These are phyloP conservation scores for Vigna trinervia DNA, from an alignment of 306 rosid species.

Conservation along the genomic window DNA sequence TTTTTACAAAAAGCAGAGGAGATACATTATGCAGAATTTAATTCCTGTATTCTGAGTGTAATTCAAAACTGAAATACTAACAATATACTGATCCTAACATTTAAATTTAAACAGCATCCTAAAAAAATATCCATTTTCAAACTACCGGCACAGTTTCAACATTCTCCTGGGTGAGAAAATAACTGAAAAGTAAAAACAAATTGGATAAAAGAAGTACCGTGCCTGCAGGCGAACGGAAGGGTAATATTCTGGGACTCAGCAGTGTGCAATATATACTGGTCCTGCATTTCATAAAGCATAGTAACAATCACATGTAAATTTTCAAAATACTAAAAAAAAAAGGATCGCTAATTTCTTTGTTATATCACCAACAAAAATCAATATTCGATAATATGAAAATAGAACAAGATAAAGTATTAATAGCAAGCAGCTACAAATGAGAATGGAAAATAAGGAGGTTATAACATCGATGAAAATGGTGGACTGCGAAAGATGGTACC, in stretches of 20 bases:
- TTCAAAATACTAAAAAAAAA: not conserved
- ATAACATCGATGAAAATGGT: not conserved
- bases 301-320: not conserved
- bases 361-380: not conserved
- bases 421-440: slow-evolving; percentile 3
- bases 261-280: slow-evolving; percentile 91
- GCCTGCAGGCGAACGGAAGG: slow-evolving; percentile 99
- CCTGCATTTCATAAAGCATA: slow-evolving; percentile 60
- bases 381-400: not conserved
- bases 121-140: not conserved
- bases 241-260: slow-evolving; percentile 86
- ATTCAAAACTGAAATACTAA: not conserved
- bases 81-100: not conserved
- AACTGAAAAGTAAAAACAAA: not conserved
- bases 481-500: slow-evolving; percentile 52
- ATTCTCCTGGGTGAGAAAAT: not conserved
- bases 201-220: slow-evolving; percentile 75
- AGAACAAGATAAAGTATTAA: not conserved
- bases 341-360: not conserved
- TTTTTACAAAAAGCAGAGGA: too few relatives aligned
- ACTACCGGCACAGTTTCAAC: not conserved
- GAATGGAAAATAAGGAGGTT: not conserved
- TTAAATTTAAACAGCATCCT: not conserved
- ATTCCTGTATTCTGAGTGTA: not conserved
- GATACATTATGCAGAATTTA: not conserved